phyloP scores from a whole-genome alignment of 2,329 filamentous ascomycete species.

The Fusarium ramigenum region DNA sequence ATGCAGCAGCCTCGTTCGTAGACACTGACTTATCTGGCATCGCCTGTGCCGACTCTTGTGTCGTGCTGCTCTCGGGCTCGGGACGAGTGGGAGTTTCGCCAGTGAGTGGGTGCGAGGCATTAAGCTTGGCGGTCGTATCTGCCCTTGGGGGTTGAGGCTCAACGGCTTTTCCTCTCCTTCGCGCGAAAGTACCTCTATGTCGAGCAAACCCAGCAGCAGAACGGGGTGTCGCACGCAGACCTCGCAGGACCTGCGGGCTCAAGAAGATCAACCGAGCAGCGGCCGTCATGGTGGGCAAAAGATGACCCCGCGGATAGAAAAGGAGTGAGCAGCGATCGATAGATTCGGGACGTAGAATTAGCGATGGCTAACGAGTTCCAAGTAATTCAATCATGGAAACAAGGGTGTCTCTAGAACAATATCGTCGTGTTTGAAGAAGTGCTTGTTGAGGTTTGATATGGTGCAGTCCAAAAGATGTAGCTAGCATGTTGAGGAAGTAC shows the following conservation, averaged over 20 bases:
- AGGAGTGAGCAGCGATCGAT: not conserved
- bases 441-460: slow-evolving; percentile 1
- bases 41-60: slow-evolving; percentile 13
- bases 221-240: slow-evolving; percentile 49
- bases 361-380: slow-evolving; percentile 21
- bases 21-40: slow-evolving; percentile 1
- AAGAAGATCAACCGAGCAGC: slow-evolving; percentile 71
- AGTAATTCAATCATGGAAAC: slow-evolving; percentile 28
- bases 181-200: slow-evolving; percentile 58
- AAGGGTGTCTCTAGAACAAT: not conserved
- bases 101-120: slow-evolving; percentile 26
- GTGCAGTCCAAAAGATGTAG: not conserved
- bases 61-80: not conserved
- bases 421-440: not conserved
- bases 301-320: slow-evolving; percentile 2
- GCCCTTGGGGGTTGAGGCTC: slow-evolving; percentile 56
- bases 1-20: not conserved
- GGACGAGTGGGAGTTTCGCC: slow-evolving; percentile 19
- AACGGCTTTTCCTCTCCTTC: slow-evolving; percentile 68
- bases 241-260: slow-evolving; percentile 73
- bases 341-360: not conserved
- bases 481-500: not conserved
- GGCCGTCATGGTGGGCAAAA: slow-evolving; percentile 65
- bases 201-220: slow-evolving; percentile 52
- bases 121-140: slow-evolving; percentile 29